Base-by-base conservation (phyloP, 2,329 filamentous ascomycete species). In the Byssothecium circinans region DNA sequence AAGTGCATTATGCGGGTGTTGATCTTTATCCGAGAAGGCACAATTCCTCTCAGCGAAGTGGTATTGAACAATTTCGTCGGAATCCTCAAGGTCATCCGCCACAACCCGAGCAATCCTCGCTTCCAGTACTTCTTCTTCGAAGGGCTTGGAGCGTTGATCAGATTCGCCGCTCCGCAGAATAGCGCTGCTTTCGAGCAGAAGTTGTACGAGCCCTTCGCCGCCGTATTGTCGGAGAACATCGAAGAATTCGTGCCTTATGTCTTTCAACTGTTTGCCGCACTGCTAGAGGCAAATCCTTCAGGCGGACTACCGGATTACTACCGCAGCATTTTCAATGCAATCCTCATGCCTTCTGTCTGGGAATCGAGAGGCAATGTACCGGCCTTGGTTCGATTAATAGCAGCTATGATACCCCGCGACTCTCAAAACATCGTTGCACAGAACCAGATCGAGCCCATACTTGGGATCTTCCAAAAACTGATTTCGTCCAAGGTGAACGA, bases 71-170 rank as follows among this genome's bases (percentile, higher is more conserved):
- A 95, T 69, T 81, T 99, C 49, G 84, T 95, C 64, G 86, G 82
- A 52, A 96, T 99, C 61, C 96, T 91, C 40, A 87, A 88, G 62
- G 86, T 95, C 58, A 97, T 97, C 72, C 87, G 91, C 66, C 83
- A 87, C 60, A 99, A 99, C 71, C 94, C 94, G 0, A 96, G 91
- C 75, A 99, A 99, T 72, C 94, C 94, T 2, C 84, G 90, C 11
- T 99, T 99, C 75, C 96, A 96, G 75, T 99, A 99, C 77, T 99
- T 92, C 72, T 90, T 96, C 69, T 99, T 99, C 54, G 94, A 99
- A 75, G 89, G 90, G 2, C 77, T 99, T 37, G 94, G 94, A 27
- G 92, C 94, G 14, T 79, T 99, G 39, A 88, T 97, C 46, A 84
- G 86, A 67, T 89, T 81, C 78, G 85, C 80, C 74, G 89, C 79